phyloP scores from a whole-genome alignment of 805 yeast species.

The Candida endomychidarum region DNA sequence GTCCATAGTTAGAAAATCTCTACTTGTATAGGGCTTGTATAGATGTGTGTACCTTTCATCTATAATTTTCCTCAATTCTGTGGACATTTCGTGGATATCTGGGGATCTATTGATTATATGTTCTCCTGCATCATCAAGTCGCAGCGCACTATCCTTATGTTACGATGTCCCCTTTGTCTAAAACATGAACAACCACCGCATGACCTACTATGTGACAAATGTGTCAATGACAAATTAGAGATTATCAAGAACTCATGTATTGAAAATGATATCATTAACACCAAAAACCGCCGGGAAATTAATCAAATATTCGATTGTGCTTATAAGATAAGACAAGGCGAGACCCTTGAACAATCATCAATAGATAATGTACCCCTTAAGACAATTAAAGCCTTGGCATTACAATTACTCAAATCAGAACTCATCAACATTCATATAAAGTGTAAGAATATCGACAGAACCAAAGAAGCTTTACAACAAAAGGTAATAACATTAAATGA shows the following conservation, averaged over 20 bases:
- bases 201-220: constrained; percentile 24
- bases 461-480: constrained; percentile 13
- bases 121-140: too few relatives aligned
- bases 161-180: constrained; percentile 21
- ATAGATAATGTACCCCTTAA: not conserved
- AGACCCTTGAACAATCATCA: constrained; percentile 1
- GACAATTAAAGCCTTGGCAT: constrained; percentile 25
- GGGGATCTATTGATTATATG: too few relatives aligned
- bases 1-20: too few relatives aligned
- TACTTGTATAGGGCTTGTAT: too few relatives aligned
- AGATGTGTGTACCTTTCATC: too few relatives aligned
- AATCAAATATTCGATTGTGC: constrained; percentile 25
- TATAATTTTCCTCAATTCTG: too few relatives aligned
- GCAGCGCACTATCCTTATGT: too few relatives aligned
- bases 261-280: constrained; percentile 25
- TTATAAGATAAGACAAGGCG: constrained; percentile 14
- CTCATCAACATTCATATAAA: constrained; percentile 16
- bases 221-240: constrained; percentile 21
- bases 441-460: constrained; percentile 16
- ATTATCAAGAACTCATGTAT: constrained; percentile 24
- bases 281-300: constrained; percentile 22
- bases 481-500: constrained; percentile 16
- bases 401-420: constrained; percentile 33
- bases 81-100: too few relatives aligned
- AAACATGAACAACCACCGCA: constrained; percentile 12